Evolutionary conservation across 2,329 filamentous ascomycete genomes (phyloP).

Genomic region (Colletotrichum sp.): DNA sequence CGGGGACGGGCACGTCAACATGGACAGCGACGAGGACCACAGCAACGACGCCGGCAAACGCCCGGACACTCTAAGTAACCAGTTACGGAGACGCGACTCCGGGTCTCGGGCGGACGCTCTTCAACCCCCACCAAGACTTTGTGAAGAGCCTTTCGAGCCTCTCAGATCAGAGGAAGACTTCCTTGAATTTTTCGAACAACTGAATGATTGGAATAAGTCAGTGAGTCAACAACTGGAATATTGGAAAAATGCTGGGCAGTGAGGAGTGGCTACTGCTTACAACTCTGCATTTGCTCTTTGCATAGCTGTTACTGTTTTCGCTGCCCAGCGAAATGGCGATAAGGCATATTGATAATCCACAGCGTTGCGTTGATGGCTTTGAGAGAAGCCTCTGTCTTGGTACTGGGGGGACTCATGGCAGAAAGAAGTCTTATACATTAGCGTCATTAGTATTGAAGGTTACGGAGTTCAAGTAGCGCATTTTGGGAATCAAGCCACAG

Average conservation of each 20-base stretch:
- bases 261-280: background rate
- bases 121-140: too few relatives aligned
- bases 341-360: background rate
- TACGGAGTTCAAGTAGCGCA: background rate
- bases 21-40: background rate
- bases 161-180: too few relatives aligned
- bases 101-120: too few relatives aligned
- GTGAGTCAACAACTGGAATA: too few relatives aligned
- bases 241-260: background rate
- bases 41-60: background rate
- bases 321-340: background rate
- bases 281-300: background rate
- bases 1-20: background rate
- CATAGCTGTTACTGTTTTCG: background rate
- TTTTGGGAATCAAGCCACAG: background rate
- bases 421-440: background rate
- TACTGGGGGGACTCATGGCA: background rate
- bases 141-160: too few relatives aligned
- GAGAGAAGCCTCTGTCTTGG: background rate
- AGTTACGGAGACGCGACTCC: rapidly evolving
- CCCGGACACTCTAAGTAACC: background rate
- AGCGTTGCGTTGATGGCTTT: background rate
- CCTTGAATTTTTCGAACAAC: background rate
- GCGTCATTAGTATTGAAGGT: background rate
- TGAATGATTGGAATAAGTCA: too few relatives aligned